These are phyloP conservation scores for Citrus unshiu DNA, from an alignment of 345 rosid genomes.

Conservation along the genomic window DNA sequence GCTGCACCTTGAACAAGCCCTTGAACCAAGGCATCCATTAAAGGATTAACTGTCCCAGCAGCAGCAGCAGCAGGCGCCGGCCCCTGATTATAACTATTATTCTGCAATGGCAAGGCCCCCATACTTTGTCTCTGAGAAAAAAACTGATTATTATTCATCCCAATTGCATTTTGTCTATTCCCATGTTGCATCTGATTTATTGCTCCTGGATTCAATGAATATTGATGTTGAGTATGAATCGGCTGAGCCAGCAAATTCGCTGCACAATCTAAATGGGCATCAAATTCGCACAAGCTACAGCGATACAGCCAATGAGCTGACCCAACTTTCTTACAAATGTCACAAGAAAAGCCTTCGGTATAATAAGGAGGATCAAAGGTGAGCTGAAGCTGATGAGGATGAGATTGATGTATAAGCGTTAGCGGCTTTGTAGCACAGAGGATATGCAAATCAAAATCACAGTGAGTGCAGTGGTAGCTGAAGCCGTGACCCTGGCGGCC, in stretches of 20 bases:
- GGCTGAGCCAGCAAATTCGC: not conserved
- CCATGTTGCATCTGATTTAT: not conserved
- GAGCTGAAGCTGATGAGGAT: slow-evolving; percentile 45
- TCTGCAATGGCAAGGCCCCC: not conserved
- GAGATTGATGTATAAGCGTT: slow-evolving; percentile 28
- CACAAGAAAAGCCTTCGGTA: slow-evolving; percentile 50
- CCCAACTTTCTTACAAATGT: slow-evolving; percentile 43
- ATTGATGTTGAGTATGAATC: slow-evolving; percentile 22
- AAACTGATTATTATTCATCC: not conserved
- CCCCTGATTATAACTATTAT: not conserved
- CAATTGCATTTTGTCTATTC: not conserved
- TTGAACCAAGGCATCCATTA: slow-evolving; percentile 7
- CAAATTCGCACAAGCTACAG: slow-evolving; percentile 49
- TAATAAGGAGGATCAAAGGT: slow-evolving; percentile 46
- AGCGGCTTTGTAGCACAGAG: slow-evolving; percentile 50
- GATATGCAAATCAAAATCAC: slow-evolving; percentile 50
- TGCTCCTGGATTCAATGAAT: slow-evolving; percentile 20
- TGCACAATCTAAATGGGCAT: slow-evolving; percentile 54
- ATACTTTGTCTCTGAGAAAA: not conserved
- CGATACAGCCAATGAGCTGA: slow-evolving; percentile 59
- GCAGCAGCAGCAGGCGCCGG: not conserved
- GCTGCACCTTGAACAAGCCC: slow-evolving; percentile 22
- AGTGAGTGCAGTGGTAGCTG: slow-evolving; percentile 50
- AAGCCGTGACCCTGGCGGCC: slow-evolving; percentile 44
- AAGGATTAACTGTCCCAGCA: not conserved